phyloP scores from a whole-genome alignment of 805 yeast genomes.

The Pichia nanzhaoensis region DNA sequence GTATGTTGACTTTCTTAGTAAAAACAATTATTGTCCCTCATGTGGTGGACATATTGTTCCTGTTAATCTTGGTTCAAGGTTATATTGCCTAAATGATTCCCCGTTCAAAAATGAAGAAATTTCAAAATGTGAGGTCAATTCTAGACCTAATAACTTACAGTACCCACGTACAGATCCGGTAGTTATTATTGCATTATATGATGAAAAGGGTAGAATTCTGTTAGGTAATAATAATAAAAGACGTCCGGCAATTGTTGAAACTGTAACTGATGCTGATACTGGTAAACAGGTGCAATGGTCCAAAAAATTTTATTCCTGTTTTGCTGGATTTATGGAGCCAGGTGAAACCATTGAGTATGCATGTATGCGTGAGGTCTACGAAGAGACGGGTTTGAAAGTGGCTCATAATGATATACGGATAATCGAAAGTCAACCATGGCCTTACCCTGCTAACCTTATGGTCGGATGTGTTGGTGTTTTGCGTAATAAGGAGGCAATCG shows the following conservation, averaged over 20 bases:
- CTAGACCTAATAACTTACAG: slow-evolving; percentile 55
- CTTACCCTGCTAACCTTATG: slow-evolving; percentile 91
- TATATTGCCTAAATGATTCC: slow-evolving; percentile 40
- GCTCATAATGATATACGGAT: slow-evolving; percentile 47
- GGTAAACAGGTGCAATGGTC: slow-evolving; percentile 36
- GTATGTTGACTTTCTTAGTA: slow-evolving; percentile 76
- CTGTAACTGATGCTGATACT: slow-evolving; percentile 43
- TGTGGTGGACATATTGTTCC: slow-evolving; percentile 67
- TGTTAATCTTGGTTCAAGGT: slow-evolving; percentile 61
- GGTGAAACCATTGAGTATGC: slow-evolving; percentile 89
- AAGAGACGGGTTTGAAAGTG: slow-evolving; percentile 79
- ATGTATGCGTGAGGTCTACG: slow-evolving; percentile 86
- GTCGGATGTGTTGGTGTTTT: slow-evolving; percentile 82
- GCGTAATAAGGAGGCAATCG: slow-evolving; percentile 61
- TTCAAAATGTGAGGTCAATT: slow-evolving; percentile 34
- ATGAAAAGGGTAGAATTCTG: slow-evolving; percentile 52
- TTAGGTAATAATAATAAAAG: slow-evolving; percentile 59
- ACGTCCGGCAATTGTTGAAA: slow-evolving; percentile 37
- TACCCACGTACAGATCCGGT: slow-evolving; percentile 94
- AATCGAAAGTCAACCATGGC: slow-evolving; percentile 91
- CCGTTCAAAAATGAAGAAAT: slow-evolving; percentile 5
- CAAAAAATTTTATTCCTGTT: slow-evolving; percentile 61
- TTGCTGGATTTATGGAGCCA: slow-evolving; percentile 96
- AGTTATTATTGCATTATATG: slow-evolving; percentile 72
- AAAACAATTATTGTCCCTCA: slow-evolving; percentile 76